Conservation (phyloP, 225 moss, liverwort and hornwort genomes). For the Lunularia cruciata region DNA sequence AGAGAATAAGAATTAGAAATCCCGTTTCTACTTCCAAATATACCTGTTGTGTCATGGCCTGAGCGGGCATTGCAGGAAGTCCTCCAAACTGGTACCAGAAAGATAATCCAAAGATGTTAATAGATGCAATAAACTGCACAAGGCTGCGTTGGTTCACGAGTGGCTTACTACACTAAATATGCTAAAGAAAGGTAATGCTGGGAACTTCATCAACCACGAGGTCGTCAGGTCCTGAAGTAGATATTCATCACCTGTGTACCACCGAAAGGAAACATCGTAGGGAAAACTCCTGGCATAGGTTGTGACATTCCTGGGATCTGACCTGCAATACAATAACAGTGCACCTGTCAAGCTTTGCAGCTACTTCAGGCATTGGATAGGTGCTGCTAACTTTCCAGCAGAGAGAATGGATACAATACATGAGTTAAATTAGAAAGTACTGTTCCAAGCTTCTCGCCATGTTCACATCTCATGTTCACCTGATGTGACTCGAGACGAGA, state of each 20-base stretch:
- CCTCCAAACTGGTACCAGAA: constrained; percentile 51
- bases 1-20: too few species aligned
- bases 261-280: constrained; percentile 94
- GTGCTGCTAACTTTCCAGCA: constrained; percentile 5
- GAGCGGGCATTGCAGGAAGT: constrained; percentile 57
- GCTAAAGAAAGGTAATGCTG: too few species aligned
- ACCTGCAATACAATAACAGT: constrained; percentile 43
- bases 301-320: constrained; percentile 98
- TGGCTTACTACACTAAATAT: too few species aligned
- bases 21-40: background rate
- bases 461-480: background rate
- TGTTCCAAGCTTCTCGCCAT: background rate
- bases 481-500: background rate
- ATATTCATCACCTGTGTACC: constrained; percentile 72
- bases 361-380: background rate
- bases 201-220: background rate
- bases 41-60: constrained; percentile 64
- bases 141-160: too few species aligned
- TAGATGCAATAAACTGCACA: background rate
- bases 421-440: background rate
- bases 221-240: background rate
- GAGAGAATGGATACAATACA: background rate
- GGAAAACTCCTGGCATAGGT: constrained; percentile 89
- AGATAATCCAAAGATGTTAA: background rate
- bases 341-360: background rate